Evolutionary conservation across 2,329 filamentous ascomycete genomes (phyloP).

Genomic region (Didymella sp.): DNA sequence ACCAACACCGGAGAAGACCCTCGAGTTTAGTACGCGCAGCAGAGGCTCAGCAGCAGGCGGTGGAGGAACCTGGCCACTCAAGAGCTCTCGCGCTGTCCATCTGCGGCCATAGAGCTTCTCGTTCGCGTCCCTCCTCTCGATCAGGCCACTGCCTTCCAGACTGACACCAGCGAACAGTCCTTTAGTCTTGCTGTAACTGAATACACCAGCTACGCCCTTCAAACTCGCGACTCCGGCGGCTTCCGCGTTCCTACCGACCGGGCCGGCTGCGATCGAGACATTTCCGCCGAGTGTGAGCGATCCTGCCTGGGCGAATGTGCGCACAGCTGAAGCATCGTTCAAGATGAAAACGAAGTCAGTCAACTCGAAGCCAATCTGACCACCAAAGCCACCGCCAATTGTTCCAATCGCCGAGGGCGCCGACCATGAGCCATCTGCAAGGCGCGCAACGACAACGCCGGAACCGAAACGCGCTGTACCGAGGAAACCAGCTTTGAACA

Average conservation of each 20-base stretch:
- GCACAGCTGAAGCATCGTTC: conserved; percentile 87
- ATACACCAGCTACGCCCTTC: conserved; percentile 87
- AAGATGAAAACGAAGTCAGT: conserved; percentile 98
- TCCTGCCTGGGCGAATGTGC: conserved; percentile 91
- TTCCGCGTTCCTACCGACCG: conserved; percentile 92
- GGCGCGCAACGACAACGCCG: conserved; percentile 79
- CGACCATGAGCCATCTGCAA: conserved; percentile 79
- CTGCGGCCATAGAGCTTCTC: conserved; percentile 91
- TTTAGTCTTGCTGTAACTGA: conserved; percentile 98
- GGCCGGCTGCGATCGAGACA: conserved; percentile 92
- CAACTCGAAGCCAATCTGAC: conserved; percentile 85
- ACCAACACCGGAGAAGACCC: conserved; percentile 76
- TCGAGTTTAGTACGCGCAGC: conserved; percentile 82
- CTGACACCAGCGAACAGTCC: conserved; percentile 95
- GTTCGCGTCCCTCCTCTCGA: conserved; percentile 95
- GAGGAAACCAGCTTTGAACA: conserved; percentile 86
- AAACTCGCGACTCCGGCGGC: conserved; percentile 92
- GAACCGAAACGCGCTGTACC: conserved; percentile 83
- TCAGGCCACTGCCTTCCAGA: conserved; percentile 88
- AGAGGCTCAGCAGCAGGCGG: conserved; percentile 85
- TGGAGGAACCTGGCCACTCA: conserved; percentile 77
- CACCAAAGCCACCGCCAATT: conserved; percentile 81
- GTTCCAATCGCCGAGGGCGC: conserved; percentile 83
- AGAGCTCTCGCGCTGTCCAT: conserved; percentile 80
- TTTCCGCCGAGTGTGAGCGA: conserved; percentile 94